phyloP scores from a whole-genome alignment of 805 yeast genomes.

The Pichia membranifaciens region DNA sequence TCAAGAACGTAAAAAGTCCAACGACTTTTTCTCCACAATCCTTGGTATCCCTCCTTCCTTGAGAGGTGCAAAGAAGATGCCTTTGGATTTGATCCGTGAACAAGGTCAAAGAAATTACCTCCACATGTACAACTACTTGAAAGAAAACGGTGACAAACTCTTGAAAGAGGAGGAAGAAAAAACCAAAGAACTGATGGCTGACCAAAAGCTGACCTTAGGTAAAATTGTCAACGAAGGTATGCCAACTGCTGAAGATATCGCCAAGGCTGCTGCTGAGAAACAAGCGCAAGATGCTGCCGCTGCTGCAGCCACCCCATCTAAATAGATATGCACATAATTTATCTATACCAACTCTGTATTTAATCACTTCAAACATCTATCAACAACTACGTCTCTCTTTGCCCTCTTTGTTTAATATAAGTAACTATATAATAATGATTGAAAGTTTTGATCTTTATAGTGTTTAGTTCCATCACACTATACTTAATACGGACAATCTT shows the following conservation, averaged over 20 bases:
- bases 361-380: background rate
- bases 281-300: conserved; percentile 9
- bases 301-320: background rate
- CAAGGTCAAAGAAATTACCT: conserved; percentile 88
- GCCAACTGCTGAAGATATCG: conserved; percentile 65
- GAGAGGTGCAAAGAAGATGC: conserved; percentile 54
- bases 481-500: no score
- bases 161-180: conserved; percentile 80
- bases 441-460: no score
- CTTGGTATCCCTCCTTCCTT: conserved; percentile 53
- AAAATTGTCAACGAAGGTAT: conserved; percentile 79
- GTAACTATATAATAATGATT: background rate
- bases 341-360: background rate
- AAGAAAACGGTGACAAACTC: conserved; percentile 57
- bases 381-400: no score
- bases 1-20: conserved; percentile 29
- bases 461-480: no score
- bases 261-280: conserved; percentile 30
- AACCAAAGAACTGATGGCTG: conserved; percentile 75
- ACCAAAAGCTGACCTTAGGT: conserved; percentile 77
- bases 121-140: conserved; percentile 59
- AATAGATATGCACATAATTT: background rate
- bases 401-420: background rate
- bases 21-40: conserved; percentile 29
- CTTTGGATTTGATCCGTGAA: conserved; percentile 82